Conservation (phyloP, 2,329 filamentous ascomycete genomes). For the Penicillium verrucosum region DNA sequence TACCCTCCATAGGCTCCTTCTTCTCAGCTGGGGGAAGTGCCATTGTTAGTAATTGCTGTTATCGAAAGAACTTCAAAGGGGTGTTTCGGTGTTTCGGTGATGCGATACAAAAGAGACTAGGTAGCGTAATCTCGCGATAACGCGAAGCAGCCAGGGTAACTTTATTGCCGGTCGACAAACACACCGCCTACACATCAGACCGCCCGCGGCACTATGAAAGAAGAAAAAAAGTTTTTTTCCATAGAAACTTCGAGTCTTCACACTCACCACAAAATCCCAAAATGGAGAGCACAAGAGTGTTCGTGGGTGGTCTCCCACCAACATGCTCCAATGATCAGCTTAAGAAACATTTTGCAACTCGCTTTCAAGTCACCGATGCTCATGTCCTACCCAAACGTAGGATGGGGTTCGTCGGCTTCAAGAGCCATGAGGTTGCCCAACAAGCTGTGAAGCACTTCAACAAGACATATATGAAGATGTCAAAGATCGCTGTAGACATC, state of each 20-base stretch:
- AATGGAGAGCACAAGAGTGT: conserved; percentile 76
- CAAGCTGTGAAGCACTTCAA: conserved; percentile 94
- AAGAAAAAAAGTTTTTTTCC: conserved; percentile 26
- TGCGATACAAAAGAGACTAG: neutral
- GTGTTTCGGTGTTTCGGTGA: neutral
- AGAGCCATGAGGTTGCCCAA: conserved; percentile 72
- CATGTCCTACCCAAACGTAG: conserved; percentile 85
- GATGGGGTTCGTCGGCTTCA: conserved; percentile 95
- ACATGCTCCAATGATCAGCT: conserved; percentile 81
- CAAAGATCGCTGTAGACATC: conserved; percentile 83
- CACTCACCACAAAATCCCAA: conserved; percentile 28
- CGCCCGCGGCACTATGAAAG: conserved; percentile 34
- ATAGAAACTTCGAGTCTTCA: conserved; percentile 12
- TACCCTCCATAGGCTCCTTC: conserved; percentile 75
- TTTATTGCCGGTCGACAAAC: conserved; percentile 9
- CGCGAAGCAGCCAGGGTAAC: conserved; percentile 6
- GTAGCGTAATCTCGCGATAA: conserved; percentile 9
- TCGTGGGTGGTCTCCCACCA: conserved; percentile 73
- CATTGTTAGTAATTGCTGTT: conserved; percentile 28
- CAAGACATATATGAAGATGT: conserved; percentile 92
- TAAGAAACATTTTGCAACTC: conserved; percentile 79
- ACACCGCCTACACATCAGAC: conserved; percentile 25
- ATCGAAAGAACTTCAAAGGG: neutral
- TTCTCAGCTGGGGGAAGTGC: conserved; percentile 40
- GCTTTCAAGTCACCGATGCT: conserved; percentile 78